Conservation (phyloP, 208 protist species). For the Trypanosoma scelopori region DNA sequence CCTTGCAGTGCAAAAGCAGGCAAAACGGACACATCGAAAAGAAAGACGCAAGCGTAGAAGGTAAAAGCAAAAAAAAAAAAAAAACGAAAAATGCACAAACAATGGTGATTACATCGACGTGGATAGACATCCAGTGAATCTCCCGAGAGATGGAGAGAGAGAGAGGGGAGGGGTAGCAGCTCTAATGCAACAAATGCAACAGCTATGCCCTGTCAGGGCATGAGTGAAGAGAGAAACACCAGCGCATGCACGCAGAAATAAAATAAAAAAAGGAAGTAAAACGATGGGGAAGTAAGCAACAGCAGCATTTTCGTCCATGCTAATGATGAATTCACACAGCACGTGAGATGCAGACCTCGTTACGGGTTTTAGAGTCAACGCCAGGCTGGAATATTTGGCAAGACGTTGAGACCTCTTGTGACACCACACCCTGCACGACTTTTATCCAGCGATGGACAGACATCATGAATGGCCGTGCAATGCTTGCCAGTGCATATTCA, state of each 20-base stretch:
- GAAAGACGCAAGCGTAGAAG: too few relatives aligned
- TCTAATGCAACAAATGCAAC: neutral
- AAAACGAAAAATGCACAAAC: constrained; percentile 12
- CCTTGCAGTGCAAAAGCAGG: neutral
- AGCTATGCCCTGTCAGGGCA: neutral
- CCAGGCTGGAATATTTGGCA: neutral
- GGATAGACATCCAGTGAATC: neutral
- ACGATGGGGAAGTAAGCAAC: constrained; percentile 11
- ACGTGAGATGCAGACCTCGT: too few relatives aligned
- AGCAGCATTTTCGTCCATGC: too few relatives aligned
- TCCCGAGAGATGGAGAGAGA: neutral
- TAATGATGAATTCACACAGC: too few relatives aligned
- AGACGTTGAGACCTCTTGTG: neutral
- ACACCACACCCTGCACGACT: constrained; percentile 1
- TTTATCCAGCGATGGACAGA: constrained; percentile 43
- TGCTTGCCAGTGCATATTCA: constrained; percentile 40
- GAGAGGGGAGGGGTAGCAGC: neutral
- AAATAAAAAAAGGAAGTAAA: constrained; percentile 3
- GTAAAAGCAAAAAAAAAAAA: too few relatives aligned
- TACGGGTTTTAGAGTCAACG: too few relatives aligned
- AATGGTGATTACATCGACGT: neutral
- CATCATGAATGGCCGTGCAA: constrained; percentile 52
- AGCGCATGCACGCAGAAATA: neutral
- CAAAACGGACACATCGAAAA: constrained; percentile 26
- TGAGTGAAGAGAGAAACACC: constrained; percentile 22